Evolutionary conservation across 192 early-diverging fungal species (phyloP).

Genomic region (Chytriomyces sp.): DNA sequence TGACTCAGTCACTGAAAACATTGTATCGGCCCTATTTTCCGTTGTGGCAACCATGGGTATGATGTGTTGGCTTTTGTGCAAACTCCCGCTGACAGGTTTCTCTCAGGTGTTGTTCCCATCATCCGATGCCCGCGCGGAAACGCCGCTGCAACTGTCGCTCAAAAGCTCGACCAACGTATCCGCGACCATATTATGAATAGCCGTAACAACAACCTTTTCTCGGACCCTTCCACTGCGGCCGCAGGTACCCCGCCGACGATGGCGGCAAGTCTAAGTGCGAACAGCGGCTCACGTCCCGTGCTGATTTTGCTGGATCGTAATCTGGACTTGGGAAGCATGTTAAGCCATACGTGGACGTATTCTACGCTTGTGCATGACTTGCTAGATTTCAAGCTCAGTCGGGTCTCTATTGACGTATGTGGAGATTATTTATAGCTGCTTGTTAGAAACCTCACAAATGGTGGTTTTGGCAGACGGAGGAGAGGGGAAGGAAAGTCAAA

Average conservation of each 20-base stretch:
- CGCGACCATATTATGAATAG: slow-evolving; percentile 91
- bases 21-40: slow-evolving; percentile 84
- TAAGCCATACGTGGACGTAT: slow-evolving; percentile 98
- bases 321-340: slow-evolving; percentile 87
- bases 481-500: slow-evolving; percentile 59
- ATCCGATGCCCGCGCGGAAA: slow-evolving; percentile 89
- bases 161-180: slow-evolving; percentile 84
- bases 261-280: not conserved
- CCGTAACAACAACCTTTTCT: slow-evolving; percentile 77
- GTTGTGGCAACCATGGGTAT: slow-evolving; percentile 86
- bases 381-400: slow-evolving; percentile 88
- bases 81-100: not conserved
- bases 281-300: slow-evolving; percentile 42
- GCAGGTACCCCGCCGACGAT: not conserved
- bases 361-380: slow-evolving; percentile 95
- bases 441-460: not conserved
- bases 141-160: slow-evolving; percentile 91
- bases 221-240: slow-evolving; percentile 37
- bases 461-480: slow-evolving; percentile 43
- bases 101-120: slow-evolving; percentile 76
- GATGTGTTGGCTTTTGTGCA: not conserved
- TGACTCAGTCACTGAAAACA: slow-evolving; percentile 73
- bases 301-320: slow-evolving; percentile 90
- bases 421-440: not conserved
- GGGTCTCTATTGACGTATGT: slow-evolving; percentile 69